phyloP scores from a whole-genome alignment of 2,329 filamentous ascomycete species.

The Xylariaceae sp. region DNA sequence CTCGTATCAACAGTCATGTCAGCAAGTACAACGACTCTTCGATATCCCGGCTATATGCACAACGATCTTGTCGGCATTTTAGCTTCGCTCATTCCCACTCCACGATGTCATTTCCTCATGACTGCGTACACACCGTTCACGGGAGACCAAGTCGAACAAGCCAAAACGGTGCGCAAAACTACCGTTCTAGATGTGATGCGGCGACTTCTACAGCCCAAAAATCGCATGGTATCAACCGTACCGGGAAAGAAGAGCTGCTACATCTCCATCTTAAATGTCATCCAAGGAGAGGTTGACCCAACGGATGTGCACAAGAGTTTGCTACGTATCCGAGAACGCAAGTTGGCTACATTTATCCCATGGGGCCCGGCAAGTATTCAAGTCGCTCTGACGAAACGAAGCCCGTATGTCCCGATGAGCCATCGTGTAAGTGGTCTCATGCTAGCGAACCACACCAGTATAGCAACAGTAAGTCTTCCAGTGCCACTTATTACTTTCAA shows the following conservation, averaged over 20 bases:
- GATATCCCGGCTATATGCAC: constrained; percentile 99
- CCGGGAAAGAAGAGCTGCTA: constrained; percentile 98
- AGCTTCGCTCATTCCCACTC: constrained; percentile 93
- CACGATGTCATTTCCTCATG: constrained; percentile 97
- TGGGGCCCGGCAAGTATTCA: constrained; percentile 99
- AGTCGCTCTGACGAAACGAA: constrained; percentile 94
- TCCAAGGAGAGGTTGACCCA: constrained; percentile 96
- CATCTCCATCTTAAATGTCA: constrained; percentile 98
- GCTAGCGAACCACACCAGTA: constrained; percentile 97
- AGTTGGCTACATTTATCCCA: constrained; percentile 94
- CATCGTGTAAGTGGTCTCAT: constrained; percentile 95
- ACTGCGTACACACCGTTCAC: constrained; percentile 98
- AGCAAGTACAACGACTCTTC: constrained; percentile 91
- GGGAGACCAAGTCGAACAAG: constrained; percentile 92
- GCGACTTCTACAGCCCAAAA: constrained; percentile 92
- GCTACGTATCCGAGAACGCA: constrained; percentile 90
- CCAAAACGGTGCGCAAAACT: constrained; percentile 96
- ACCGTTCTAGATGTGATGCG: constrained; percentile 98
- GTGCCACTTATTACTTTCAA: background rate
- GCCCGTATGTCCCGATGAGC: constrained; percentile 91
- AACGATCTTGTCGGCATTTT: constrained; percentile 98
- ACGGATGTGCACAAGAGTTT: constrained; percentile 99
- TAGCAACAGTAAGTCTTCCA: constrained; percentile 73
- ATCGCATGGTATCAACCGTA: constrained; percentile 97
- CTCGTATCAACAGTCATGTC: constrained; percentile 98